Percentiles rank a stretch among this genome's conserved stretches.
These are phyloP conservation scores for Aspergillus steynii DNA, from an alignment of 495 filamentous ascomycete genomes.

Conservation along the genomic window DNA sequence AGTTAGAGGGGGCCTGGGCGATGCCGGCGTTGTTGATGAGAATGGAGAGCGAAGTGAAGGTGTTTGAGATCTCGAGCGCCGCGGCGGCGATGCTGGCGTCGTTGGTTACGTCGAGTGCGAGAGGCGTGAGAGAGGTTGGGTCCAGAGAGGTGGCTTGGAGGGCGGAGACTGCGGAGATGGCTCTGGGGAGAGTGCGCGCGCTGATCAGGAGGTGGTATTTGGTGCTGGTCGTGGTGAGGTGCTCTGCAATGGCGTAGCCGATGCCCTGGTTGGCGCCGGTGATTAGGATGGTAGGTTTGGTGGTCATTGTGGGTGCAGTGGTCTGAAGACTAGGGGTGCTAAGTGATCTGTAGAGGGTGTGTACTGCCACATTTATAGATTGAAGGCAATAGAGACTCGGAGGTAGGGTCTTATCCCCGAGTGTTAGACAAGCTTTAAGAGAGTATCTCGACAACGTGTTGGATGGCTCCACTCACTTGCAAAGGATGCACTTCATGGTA, in stretches of 20 bases:
- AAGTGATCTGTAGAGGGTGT: too few relatives aligned
- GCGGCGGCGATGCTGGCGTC: slow-evolving; percentile 32
- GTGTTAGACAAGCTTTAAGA: too few relatives aligned
- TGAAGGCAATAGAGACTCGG: too few relatives aligned
- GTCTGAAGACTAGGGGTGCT: too few relatives aligned
- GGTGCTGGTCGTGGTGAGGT: slow-evolving; percentile 18
- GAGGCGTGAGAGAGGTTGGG: slow-evolving; percentile 23
- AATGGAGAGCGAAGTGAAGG: slow-evolving; percentile 32
- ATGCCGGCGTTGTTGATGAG: slow-evolving; percentile 33
- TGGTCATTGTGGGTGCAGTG: too few relatives aligned
- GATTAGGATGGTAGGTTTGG: too few relatives aligned
- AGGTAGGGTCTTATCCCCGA: too few relatives aligned
- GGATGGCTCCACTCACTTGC: too few relatives aligned
- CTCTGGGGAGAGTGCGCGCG: not conserved
- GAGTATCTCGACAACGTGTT: too few relatives aligned
- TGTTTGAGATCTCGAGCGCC: slow-evolving; percentile 15
- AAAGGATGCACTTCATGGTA: too few relatives aligned
- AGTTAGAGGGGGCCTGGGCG: not conserved
- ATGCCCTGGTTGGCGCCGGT: slow-evolving; percentile 33
- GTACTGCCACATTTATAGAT: too few relatives aligned
- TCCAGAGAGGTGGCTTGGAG: slow-evolving; percentile 9
- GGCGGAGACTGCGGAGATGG: not conserved
- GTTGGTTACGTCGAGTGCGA: slow-evolving; percentile 31
- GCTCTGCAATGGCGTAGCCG: slow-evolving; percentile 29
- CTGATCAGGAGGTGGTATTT: slow-evolving; percentile 17